phyloP scores from a whole-genome alignment of 768 basidiomycete species.

The Russula sp. region DNA sequence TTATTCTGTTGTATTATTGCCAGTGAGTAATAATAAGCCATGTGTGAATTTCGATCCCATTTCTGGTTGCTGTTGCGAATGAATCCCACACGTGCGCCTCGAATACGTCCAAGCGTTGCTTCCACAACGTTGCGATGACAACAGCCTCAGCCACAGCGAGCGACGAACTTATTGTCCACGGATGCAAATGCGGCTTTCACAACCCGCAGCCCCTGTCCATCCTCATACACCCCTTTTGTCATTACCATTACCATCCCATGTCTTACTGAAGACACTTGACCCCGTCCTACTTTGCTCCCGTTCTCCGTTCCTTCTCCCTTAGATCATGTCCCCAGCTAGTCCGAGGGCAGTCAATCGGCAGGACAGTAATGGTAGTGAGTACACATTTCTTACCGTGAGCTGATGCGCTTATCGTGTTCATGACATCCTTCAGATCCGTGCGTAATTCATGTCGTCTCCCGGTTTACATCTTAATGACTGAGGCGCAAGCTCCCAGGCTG shows the following conservation, averaged over 20 bases:
- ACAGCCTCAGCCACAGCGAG: not conserved
- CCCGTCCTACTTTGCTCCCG: not conserved
- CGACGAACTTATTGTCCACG: not conserved
- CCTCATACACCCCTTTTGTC: not conserved
- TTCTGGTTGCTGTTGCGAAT: not conserved
- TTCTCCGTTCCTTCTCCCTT: not conserved
- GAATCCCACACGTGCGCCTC: too few relatives aligned
- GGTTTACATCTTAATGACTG: not conserved
- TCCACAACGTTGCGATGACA: constrained; percentile 12
- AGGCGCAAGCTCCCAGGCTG: not conserved
- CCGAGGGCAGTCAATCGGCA: constrained; percentile 24
- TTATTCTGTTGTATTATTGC: not conserved
- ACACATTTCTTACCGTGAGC: not conserved
- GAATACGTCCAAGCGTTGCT: too few relatives aligned
- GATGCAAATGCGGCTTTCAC: too few relatives aligned
- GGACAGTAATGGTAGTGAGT: constrained; percentile 27
- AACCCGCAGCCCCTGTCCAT: not conserved
- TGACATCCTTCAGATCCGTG: not conserved
- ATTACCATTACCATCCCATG: not conserved
- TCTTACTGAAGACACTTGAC: not conserved
- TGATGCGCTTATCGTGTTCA: not conserved
- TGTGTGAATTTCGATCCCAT: constrained; percentile 1
- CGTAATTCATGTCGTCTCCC: not conserved
- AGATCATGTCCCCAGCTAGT: constrained; percentile 9
- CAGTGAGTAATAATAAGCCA: not conserved